phyloP scores from a whole-genome alignment of 768 basidiomycete genomes.

The Austroboletus festivus region DNA sequence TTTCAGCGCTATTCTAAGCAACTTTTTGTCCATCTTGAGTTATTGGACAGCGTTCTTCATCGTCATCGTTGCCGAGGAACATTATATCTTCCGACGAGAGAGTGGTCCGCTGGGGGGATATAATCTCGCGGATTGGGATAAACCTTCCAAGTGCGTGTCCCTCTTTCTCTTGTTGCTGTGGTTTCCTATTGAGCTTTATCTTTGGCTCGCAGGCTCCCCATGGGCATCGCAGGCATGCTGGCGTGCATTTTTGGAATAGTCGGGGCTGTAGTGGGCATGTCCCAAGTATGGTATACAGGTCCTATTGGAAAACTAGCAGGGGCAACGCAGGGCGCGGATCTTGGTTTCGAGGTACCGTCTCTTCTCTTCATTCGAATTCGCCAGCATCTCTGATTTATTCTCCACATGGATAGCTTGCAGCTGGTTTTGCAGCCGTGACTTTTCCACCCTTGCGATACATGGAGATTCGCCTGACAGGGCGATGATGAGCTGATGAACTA shows the following conservation, averaged over 20 bases:
- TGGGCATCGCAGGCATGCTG: constrained; percentile 46
- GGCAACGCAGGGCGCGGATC: constrained; percentile 43
- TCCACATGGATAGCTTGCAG: constrained; percentile 35
- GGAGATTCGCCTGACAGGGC: constrained; percentile 41
- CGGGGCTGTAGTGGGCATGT: constrained; percentile 53
- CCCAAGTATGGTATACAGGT: constrained; percentile 51
- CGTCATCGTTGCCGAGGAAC: constrained; percentile 44
- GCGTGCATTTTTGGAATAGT: constrained; percentile 46
- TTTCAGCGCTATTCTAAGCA: constrained; percentile 40
- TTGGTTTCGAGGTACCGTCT: constrained; percentile 48
- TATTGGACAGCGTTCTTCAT: constrained; percentile 50
- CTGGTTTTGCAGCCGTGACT: constrained; percentile 43
- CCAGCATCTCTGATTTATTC: background rate
- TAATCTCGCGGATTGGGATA: constrained; percentile 48
- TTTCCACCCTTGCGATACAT: constrained; percentile 48
- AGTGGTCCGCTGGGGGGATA: constrained; percentile 46
- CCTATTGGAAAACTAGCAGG: constrained; percentile 45
- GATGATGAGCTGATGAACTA: too few relatives aligned
- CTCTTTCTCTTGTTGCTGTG: background rate
- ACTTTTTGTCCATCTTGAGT: constrained; percentile 42
- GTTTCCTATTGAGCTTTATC: background rate
- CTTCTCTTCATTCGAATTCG: background rate
- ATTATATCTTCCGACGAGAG: constrained; percentile 42
- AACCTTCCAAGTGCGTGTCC: constrained; percentile 32
- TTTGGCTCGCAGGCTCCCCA: constrained; percentile 35